Percentiles rank a stretch among this genome's conserved stretches.
These are phyloP conservation scores for Stentor roeselii DNA, from an alignment of 73 alveolate species.

Conservation along the genomic window DNA sequence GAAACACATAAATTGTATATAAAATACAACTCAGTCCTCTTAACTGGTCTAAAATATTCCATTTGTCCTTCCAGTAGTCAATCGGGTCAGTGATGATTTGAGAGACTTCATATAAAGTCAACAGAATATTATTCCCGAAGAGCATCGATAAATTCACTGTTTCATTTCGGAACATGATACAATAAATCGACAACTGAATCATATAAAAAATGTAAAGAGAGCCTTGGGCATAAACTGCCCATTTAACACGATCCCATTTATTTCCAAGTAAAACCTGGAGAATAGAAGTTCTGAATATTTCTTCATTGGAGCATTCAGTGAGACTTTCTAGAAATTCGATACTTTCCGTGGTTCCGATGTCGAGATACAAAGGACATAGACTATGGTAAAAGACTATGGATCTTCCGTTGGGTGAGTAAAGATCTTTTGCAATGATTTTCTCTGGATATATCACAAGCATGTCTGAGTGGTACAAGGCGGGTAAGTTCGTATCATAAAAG, in stretches of 20 bases:
- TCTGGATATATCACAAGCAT: neutral
- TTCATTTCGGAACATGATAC: neutral
- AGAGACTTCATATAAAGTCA: neutral
- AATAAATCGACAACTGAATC: neutral
- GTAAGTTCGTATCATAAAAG: neutral
- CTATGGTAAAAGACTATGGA: neutral
- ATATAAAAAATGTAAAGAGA: neutral
- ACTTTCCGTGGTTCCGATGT: neutral
- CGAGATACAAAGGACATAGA: neutral
- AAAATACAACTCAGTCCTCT: neutral
- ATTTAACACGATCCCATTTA: neutral
- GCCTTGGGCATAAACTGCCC: slow-evolving; percentile 14
- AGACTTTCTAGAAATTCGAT: neutral
- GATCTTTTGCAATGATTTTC: neutral
- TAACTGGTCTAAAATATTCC: neutral
- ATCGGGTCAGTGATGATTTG: neutral
- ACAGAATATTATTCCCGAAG: neutral
- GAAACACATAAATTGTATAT: neutral
- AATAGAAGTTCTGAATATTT: neutral
- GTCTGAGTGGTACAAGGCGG: neutral
- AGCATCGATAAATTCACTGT: neutral
- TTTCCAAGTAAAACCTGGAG: neutral
- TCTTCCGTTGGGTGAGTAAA: neutral
- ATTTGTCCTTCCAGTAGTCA: neutral
- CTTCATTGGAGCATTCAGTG: neutral